Percentiles rank a stretch among this genome's conserved stretches.
phyloP scores from a whole-genome alignment of 2,329 filamentous ascomycete species.

The Gaeumannomyces tritici region DNA sequence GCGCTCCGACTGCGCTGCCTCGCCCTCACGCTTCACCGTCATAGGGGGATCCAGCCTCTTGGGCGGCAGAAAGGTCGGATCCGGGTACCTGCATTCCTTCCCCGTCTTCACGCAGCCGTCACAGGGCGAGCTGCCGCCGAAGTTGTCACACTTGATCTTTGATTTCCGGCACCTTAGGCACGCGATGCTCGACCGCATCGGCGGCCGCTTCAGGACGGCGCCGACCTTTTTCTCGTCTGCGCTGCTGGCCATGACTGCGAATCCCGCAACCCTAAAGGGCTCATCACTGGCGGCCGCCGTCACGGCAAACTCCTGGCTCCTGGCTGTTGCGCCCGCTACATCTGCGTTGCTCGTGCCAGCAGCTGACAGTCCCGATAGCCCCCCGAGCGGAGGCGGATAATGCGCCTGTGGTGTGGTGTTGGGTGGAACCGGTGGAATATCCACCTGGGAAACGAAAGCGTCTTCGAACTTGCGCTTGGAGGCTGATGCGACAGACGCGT shows the following conservation, averaged over 20 bases:
- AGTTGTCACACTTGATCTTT: constrained; percentile 83
- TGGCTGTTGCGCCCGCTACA: neutral
- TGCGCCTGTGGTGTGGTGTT: constrained; percentile 9
- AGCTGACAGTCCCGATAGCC: constrained; percentile 13
- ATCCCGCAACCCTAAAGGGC: neutral
- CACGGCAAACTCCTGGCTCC: neutral
- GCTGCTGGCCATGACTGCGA: neutral
- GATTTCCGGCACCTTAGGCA: constrained; percentile 67
- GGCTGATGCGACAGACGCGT: constrained; percentile 18
- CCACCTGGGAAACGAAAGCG: constrained; percentile 20
- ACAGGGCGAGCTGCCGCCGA: constrained; percentile 61
- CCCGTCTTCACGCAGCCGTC: constrained; percentile 64
- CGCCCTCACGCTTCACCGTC: constrained; percentile 32
- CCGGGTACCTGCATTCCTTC: constrained; percentile 64
- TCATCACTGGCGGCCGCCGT: neutral
- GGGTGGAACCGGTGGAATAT: constrained; percentile 14
- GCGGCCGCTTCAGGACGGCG: constrained; percentile 28
- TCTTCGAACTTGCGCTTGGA: constrained; percentile 27
- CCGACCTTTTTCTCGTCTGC: neutral
- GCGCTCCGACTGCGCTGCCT: constrained; percentile 33
- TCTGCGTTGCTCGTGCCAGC: neutral
- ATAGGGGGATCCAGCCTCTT: constrained; percentile 22
- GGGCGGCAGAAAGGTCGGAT: constrained; percentile 27
- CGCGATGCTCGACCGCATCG: constrained; percentile 71
- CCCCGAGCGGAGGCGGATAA: neutral